Evolutionary conservation across 2,329 filamentous ascomycete genomes (phyloP).

Genomic region (Diaporthe sp.): DNA sequence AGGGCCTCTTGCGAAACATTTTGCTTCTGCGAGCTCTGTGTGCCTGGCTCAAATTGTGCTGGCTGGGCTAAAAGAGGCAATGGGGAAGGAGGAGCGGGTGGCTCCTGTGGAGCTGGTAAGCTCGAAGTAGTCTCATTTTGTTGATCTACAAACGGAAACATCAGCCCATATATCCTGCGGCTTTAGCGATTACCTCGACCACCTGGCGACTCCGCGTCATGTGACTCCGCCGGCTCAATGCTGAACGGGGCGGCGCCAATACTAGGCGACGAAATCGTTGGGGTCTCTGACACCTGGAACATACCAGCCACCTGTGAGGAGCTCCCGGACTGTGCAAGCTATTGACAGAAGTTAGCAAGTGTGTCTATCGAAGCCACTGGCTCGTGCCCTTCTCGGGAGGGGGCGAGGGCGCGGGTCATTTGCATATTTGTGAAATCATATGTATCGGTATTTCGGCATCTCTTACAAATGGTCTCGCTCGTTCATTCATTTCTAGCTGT

Average conservation of each 20-base stretch:
- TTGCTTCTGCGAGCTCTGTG: conserved; percentile 26
- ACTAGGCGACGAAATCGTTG: neutral
- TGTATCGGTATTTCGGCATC: neutral
- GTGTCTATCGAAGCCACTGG: neutral
- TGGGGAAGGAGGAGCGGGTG: conserved; percentile 39
- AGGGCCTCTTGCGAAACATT: conserved; percentile 43
- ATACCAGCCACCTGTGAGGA: conserved; percentile 37
- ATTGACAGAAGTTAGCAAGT: neutral
- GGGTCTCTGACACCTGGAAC: conserved; percentile 25
- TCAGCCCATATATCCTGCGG: conserved; percentile 44
- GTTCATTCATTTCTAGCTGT: conserved; percentile 61
- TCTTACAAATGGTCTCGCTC: conserved; percentile 58
- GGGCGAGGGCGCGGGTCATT: neutral
- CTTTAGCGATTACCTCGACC: conserved; percentile 35
- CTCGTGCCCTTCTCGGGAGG: neutral
- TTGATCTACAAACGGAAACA: conserved; percentile 40
- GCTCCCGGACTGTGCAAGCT: conserved; percentile 21
- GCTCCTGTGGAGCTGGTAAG: conserved; percentile 21
- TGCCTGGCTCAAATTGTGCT: conserved; percentile 2
- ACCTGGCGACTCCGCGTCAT: conserved; percentile 32
- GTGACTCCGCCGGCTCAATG: conserved; percentile 20
- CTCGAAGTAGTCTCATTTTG: conserved; percentile 38
- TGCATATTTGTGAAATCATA: neutral
- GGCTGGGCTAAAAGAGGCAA: conserved; percentile 40
- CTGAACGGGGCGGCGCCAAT: conserved; percentile 25